Evolutionary conservation across 1,139 yeast genomes (phyloP), one percentile per base, ranked within the genome.

Genomic region (Candida gigantensis): DNA sequence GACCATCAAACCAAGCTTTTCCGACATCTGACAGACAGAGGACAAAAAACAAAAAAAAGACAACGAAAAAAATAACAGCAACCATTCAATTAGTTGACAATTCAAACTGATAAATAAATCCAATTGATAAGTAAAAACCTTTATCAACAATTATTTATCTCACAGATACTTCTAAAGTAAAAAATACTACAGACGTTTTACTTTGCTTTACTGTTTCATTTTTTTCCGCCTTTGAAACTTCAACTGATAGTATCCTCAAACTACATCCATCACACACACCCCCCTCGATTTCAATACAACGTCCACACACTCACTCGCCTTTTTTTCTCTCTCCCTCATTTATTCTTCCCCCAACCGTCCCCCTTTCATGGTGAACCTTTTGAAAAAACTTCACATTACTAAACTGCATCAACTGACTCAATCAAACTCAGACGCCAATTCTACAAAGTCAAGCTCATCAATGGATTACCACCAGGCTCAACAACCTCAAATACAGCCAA

Each of bases 331-430:
- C 14, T 15, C 4, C 23, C 15, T 25, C n/a, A 15, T 9, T 17
- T 15, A 12, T 3, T 10, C 6, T n/a, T n/a, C 11, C 11, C 12
- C 11, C 12, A 23, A 3, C 25, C 13, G 9, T 23, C 25, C 27
- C 27, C 17, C 14, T 30, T 50, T 42, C 35, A 52, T 52, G 57
- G 45, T 53, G 9, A 54, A 53, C 40, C 39, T 54, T 28, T 47
- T 54, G 30, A 49, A 40, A 39, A 54, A 51, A 40, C 55, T 54
- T 37, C 55, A 54, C 36, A 49, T 52, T 17, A 41, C 50, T 16
- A 52, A 44, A 40, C 49, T 41, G 49, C 41, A 30, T 25, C 31
- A 24, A 17, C 49, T 41, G 49, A 42, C 27, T 23, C 28, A 24
- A 12, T 31, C 34, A 18, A 14, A 12, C n/a, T 3, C 28, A 19